Evolutionary conservation across 192 early-diverging fungal species (phyloP).

Genomic region (Coemansia sp.): DNA sequence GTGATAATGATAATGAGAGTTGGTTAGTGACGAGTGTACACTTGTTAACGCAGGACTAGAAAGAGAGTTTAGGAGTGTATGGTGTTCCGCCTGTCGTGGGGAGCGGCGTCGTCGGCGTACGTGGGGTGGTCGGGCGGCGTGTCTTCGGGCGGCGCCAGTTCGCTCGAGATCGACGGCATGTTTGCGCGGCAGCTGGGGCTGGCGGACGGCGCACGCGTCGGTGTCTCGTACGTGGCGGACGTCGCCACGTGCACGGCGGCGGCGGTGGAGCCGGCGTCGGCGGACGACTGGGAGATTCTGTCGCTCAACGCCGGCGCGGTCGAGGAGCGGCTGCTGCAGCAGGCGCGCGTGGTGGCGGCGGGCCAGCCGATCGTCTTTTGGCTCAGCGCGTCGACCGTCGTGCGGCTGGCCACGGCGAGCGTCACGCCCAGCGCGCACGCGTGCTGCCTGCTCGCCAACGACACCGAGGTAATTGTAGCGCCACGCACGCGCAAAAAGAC

Average conservation of each 20-base stretch:
- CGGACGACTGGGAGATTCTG: slow-evolving; percentile 86
- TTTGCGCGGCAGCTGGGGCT: slow-evolving; percentile 71
- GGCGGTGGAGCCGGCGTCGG: slow-evolving; percentile 67
- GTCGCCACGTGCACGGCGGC: slow-evolving; percentile 62
- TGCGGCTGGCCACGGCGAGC: slow-evolving; percentile 57
- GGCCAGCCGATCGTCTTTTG: slow-evolving; percentile 75
- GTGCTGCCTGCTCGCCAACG: slow-evolving; percentile 61
- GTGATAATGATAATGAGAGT: too few relatives aligned
- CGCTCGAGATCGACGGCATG: slow-evolving; percentile 72
- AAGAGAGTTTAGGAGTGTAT: slow-evolving; percentile 37
- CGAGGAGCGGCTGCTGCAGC: slow-evolving; percentile 69
- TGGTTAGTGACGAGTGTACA: too few relatives aligned
- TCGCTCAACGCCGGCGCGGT: slow-evolving; percentile 77
- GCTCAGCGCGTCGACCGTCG: slow-evolving; percentile 69
- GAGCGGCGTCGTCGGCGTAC: slow-evolving; percentile 8
- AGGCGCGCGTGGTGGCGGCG: slow-evolving; percentile 68
- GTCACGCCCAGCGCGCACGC: slow-evolving; percentile 51
- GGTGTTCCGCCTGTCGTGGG: slow-evolving; percentile 40
- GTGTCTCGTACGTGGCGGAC: slow-evolving; percentile 62
- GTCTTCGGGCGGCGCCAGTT: slow-evolving; percentile 8
- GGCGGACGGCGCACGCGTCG: slow-evolving; percentile 61
- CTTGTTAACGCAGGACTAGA: too few relatives aligned
- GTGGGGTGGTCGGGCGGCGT: slow-evolving; percentile 51
- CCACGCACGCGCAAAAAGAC: slow-evolving; percentile 1
- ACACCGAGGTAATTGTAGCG: slow-evolving; percentile 74